These are phyloP conservation scores for Paulownia fortunei DNA, from an alignment of 257 asterid genomes.

Conservation along the genomic window DNA sequence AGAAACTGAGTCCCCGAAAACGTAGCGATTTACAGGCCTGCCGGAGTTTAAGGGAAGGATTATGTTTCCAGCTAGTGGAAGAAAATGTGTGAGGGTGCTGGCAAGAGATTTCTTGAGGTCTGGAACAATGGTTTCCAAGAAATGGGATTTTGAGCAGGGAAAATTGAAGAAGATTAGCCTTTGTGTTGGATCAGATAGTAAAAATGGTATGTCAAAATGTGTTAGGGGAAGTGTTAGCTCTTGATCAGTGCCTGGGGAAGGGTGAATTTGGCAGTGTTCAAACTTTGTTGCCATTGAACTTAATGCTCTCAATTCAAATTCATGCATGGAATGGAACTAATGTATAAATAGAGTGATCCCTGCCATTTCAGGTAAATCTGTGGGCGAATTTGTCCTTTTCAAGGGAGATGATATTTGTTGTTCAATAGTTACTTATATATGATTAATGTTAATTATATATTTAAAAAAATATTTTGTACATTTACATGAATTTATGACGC, in stretches of 20 bases:
- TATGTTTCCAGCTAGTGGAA: slow-evolving; percentile 47
- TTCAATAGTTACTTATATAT: too few relatives aligned
- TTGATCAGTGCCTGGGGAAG: slow-evolving; percentile 20
- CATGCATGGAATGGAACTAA: not conserved
- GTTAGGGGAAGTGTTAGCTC: slow-evolving; percentile 37
- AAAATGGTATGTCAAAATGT: slow-evolving; percentile 40
- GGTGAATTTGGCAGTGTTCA: slow-evolving; percentile 16
- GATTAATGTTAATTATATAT: too few relatives aligned
- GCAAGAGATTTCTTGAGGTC: slow-evolving; percentile 36
- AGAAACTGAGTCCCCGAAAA: slow-evolving; percentile 29
- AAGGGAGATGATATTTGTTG: too few relatives aligned
- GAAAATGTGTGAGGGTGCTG: slow-evolving; percentile 37
- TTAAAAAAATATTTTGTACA: too few relatives aligned
- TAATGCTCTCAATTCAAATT: not conserved
- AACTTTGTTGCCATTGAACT: slow-evolving; percentile 7
- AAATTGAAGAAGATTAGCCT: slow-evolving; percentile 39
- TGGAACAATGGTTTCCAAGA: slow-evolving; percentile 30
- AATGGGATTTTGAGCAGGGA: slow-evolving; percentile 32
- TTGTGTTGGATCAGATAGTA: slow-evolving; percentile 30
- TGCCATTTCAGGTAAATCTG: too few relatives aligned
- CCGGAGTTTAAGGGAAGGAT: slow-evolving; percentile 26
- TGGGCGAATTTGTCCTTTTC: too few relatives aligned
- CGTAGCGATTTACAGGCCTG: slow-evolving; percentile 28
- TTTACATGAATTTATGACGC: too few relatives aligned
- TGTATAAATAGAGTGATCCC: not conserved